Base-by-base conservation (phyloP, 371 early-diverging fungal genomes). In the Conidiobolus coronatus region DNA sequence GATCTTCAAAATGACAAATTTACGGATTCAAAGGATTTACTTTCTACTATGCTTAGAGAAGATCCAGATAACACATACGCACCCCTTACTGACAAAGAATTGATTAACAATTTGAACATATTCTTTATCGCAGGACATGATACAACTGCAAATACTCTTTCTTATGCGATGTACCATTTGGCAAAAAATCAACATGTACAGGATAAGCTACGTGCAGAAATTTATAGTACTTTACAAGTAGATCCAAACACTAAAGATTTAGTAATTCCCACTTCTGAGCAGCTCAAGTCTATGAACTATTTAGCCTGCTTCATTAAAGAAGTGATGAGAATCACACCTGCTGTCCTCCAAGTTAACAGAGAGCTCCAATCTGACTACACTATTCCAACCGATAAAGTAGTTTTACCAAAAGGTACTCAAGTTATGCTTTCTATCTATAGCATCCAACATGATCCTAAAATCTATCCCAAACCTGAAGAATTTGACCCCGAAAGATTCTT, bases 111-210 rank as follows among this genome's bases (percentile, higher is more conserved):
- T 22, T 5, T 22, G 43, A 35, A 9, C 9, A 14, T 40, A 3
- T 13, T 36, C 12, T 42, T 20, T 34, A 22, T 18, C 17, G 48
- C 42, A 37, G 49, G 43, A 19, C 45, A 55, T 34, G 57, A 51
- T n/a, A 57, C 54, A n/a, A 56, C 55, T 40, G 55, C 60, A 17
- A 50, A 60, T 17, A 52, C 57, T 12, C 48, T 60, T 22, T 40
- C 55, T 17, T 55, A 53, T 36, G 50, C 55, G 23, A 23, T 60
- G 12, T 60, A 57, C 36, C 49, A 57, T 3, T 6, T 40, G n/a
- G 19, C 13, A 39, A 37, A 15, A 19, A 15, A 48, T 14, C 33
- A 15, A 1, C 35, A 23, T 24, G 20, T 50, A 19, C 36, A 37
- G 39, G 11, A 43, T 19, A 17, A 43, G 22, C 23, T 12, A 23